phyloP scores from a whole-genome alignment of 108 stramenopile genomes.

The Skeletonema potamos region DNA sequence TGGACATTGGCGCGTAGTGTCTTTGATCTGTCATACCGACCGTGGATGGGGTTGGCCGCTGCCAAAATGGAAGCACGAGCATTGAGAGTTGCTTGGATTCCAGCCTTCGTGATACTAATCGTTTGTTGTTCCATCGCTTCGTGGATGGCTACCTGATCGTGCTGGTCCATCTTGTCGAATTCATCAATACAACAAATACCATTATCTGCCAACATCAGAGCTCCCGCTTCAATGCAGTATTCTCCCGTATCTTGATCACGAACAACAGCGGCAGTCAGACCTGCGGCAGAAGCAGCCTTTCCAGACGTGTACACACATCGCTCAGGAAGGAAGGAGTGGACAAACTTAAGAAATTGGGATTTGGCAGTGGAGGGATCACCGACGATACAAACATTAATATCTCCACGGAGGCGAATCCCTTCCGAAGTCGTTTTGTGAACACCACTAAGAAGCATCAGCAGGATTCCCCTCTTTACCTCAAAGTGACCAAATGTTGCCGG shows the following conservation, averaged over 20 bases:
- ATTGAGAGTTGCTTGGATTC: conserved; percentile 98
- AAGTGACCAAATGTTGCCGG: conserved; percentile 95
- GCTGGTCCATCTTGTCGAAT: conserved; percentile 95
- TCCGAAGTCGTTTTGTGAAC: conserved; percentile 96
- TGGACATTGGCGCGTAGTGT: conserved; percentile 96
- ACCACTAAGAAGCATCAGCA: conserved; percentile 95
- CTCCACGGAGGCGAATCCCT: conserved; percentile 96
- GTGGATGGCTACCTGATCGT: conserved; percentile 98
- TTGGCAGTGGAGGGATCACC: conserved; percentile 99
- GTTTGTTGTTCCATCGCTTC: conserved; percentile 99
- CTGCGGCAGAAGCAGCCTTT: conserved; percentile 97
- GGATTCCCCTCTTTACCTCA: conserved; percentile 96
- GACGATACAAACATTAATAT: conserved; percentile 98
- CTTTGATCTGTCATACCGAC: conserved; percentile 98
- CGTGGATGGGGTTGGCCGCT: conserved; percentile 98
- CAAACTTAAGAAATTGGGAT: conserved; percentile 97
- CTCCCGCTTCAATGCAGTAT: conserved; percentile 98
- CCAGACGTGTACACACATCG: conserved; percentile 97
- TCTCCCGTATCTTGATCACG: conserved; percentile 98
- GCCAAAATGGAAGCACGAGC: conserved; percentile 98
- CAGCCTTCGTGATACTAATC: conserved; percentile 99
- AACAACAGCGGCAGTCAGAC: conserved; percentile 96
- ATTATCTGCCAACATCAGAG: conserved; percentile 99
- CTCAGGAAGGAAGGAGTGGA: conserved; percentile 89
- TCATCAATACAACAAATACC: conserved; percentile 99